These are phyloP conservation scores for Inosperma sp. DNA, from an alignment of 768 basidiomycete genomes.

Conservation along the genomic window DNA sequence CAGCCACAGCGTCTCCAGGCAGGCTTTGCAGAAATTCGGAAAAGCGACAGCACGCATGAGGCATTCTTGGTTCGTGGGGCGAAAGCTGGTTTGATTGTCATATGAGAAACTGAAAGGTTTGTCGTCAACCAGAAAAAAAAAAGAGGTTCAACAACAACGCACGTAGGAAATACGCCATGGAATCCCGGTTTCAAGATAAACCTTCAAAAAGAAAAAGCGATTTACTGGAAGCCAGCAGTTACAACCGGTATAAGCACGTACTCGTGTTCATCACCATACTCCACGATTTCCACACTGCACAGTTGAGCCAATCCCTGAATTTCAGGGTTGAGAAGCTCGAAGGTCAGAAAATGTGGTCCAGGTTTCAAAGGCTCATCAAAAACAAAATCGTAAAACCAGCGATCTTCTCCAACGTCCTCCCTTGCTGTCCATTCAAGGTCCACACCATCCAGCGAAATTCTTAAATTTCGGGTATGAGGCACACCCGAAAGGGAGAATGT, in stretches of 20 bases:
- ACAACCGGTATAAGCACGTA: constrained; percentile 27
- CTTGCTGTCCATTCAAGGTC: constrained; percentile 58
- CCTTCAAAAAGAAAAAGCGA: constrained; percentile 34
- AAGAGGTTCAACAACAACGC: constrained; percentile 21
- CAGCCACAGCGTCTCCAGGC: constrained; percentile 70
- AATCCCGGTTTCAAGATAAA: constrained; percentile 55
- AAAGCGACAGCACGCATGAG: constrained; percentile 71
- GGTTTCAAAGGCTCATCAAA: constrained; percentile 34
- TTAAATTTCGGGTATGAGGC: constrained; percentile 48
- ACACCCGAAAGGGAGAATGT: constrained; percentile 73
- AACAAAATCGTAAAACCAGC: constrained; percentile 71
- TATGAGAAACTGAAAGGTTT: constrained; percentile 51
- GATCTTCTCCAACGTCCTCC: constrained; percentile 55
- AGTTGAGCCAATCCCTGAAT: constrained; percentile 59
- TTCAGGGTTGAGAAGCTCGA: constrained; percentile 46
- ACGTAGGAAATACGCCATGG: constrained; percentile 75
- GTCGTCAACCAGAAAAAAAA: not conserved
- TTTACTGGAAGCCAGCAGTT: constrained; percentile 4
- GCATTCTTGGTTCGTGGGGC: constrained; percentile 81
- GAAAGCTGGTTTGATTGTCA: constrained; percentile 59
- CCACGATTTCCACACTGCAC: constrained; percentile 72
- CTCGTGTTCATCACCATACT: constrained; percentile 64
- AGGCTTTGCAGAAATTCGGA: constrained; percentile 71
- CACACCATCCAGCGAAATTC: constrained; percentile 54
- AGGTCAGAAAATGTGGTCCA: constrained; percentile 57